phyloP scores from a whole-genome alignment of 106 monocot species.

The Dioscorea zingiberensis region DNA sequence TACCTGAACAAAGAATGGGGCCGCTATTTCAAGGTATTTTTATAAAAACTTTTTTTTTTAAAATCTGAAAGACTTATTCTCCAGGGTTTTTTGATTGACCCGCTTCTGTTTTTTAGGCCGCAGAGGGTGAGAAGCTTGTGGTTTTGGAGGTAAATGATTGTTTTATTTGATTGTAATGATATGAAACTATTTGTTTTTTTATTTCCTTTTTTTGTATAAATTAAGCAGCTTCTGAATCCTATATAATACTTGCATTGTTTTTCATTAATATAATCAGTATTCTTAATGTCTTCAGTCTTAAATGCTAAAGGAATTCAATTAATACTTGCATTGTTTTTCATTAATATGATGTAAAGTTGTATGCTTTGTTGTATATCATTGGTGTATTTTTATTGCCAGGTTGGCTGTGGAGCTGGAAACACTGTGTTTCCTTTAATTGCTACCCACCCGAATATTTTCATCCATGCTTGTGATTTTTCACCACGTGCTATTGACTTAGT shows the following conservation, averaged over 20 bases:
- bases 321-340: too few relatives aligned
- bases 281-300: too few relatives aligned
- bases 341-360: neutral
- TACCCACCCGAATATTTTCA: conserved; percentile 54
- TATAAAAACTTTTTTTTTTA: neutral
- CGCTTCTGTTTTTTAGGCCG: conserved; percentile 16
- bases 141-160: conserved; percentile 67
- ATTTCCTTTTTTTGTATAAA: too few relatives aligned
- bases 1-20: conserved; percentile 99
- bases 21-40: conserved; percentile 30
- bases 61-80: neutral
- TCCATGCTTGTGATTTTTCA: conserved; percentile 95
- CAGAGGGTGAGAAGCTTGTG: conserved; percentile 34
- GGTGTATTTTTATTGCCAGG: conserved; percentile 29
- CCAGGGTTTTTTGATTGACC: neutral
- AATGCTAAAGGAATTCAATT: too few relatives aligned
- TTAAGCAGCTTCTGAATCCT: too few relatives aligned
- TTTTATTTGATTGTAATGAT: neutral
- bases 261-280: too few relatives aligned
- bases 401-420: conserved; percentile 96
- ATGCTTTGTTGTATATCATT: neutral
- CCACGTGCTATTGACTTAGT: conserved; percentile 83
- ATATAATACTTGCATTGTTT: too few relatives aligned
- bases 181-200: neutral
- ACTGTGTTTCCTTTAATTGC: conserved; percentile 76